Evolutionary conservation across 805 yeast species (phyloP).

Genomic region (Hanseniaspora hatyaiensis): DNA sequence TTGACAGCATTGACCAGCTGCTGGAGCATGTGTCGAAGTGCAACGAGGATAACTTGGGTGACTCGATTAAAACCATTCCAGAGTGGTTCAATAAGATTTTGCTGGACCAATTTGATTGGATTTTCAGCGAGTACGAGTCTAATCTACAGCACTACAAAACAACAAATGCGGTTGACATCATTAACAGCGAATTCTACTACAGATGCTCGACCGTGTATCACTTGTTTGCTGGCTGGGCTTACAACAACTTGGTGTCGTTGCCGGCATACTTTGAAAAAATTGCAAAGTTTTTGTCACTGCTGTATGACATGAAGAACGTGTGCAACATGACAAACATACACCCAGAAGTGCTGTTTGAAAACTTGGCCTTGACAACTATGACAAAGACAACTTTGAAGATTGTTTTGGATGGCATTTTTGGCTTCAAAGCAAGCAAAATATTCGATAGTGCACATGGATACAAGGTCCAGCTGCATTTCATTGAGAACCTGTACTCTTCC

Average conservation of each 20-base stretch:
- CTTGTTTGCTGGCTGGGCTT: conserved; percentile 45
- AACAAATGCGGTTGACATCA: conserved; percentile 41
- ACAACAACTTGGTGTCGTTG: conserved; percentile 42
- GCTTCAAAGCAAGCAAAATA: conserved; percentile 26
- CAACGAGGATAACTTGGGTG: conserved; percentile 30
- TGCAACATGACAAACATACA: conserved; percentile 56
- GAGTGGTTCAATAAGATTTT: conserved; percentile 31
- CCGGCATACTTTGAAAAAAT: conserved; percentile 44
- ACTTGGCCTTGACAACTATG: conserved; percentile 40
- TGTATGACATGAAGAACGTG: conserved; percentile 64
- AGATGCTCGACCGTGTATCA: conserved; percentile 52
- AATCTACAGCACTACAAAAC: conserved; percentile 23
- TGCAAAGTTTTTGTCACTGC: conserved; percentile 55
- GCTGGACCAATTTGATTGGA: conserved; percentile 34
- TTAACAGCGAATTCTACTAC: conserved; percentile 50
- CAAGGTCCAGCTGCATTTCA: conserved; percentile 51
- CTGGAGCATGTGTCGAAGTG: background rate
- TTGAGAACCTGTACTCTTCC: conserved; percentile 59
- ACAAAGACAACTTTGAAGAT: conserved; percentile 33
- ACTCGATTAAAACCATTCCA: conserved; percentile 26
- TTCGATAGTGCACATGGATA: conserved; percentile 50
- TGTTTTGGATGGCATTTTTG: conserved; percentile 37
- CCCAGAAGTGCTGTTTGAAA: conserved; percentile 39
- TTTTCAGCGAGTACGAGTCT: conserved; percentile 33
- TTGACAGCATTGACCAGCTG: conserved; percentile 10